A percentile compares a stretch with the other conserved stretches of the same genome.
phyloP scores from a whole-genome alignment of 257 asterid genomes.

The Solanum etuberosum region DNA sequence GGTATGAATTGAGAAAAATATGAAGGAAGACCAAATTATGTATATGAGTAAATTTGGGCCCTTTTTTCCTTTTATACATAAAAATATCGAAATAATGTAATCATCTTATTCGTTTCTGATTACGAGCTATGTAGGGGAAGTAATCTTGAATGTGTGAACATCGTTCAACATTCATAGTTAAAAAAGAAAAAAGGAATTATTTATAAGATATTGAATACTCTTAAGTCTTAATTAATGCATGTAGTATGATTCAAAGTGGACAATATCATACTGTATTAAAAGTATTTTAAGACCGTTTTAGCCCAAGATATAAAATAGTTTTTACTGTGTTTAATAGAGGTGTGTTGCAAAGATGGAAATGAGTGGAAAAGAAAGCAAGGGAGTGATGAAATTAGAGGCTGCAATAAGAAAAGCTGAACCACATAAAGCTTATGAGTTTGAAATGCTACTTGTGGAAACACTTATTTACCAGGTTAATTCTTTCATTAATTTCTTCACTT shows the following conservation, averaged over 20 bases:
- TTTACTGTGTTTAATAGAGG: not conserved
- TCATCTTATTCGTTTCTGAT: not conserved
- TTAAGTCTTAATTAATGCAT: no score
- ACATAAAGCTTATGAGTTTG: constrained; percentile 4
- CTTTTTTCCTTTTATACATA: not conserved
- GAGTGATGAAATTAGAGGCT: not conserved
- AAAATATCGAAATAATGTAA: not conserved
- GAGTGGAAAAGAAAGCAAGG: not conserved
- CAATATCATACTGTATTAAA: not conserved
- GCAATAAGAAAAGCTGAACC: not conserved
- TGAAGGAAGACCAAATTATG: not conserved
- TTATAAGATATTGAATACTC: no score
- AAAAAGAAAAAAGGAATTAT: not conserved
- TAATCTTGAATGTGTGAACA: not conserved
- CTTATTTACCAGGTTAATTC: not conserved
- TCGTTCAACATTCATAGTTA: no score
- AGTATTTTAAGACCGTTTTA: not conserved
- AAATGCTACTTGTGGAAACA: not conserved
- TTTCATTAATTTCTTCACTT: not conserved
- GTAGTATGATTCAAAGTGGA: not conserved
- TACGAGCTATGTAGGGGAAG: not conserved
- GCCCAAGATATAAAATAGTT: not conserved
- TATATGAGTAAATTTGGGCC: not conserved
- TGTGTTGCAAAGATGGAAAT: not conserved
- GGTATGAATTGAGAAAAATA: not conserved